Base-by-base conservation (phyloP, 495 filamentous ascomycete genomes). In the Penicillium arizonense region DNA sequence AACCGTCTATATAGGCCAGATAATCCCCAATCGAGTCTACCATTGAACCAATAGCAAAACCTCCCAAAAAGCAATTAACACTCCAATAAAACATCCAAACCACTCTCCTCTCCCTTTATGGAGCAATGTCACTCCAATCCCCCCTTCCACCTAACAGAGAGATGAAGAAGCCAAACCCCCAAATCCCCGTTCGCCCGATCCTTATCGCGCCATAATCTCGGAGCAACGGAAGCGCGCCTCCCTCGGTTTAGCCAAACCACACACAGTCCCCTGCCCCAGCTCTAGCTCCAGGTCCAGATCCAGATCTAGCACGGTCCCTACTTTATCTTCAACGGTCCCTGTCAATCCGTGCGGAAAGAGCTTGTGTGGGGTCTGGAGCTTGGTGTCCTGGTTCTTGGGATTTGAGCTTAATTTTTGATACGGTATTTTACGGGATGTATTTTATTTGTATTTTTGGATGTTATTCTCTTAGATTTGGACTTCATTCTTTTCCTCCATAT, bases 361-460 rank as follows among this genome's bases (percentile, higher is more conserved):
- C 63, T 66, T 52, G 48, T 55, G 63, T 66, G 63, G 63, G 61
- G 60, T 44, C 49, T 55, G 26, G 9, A 41, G 48, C 35, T 47
- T 34, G 10, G 2, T 34, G 23, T 44, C 39, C 32, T 51, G 20
- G 39, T 32, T 33, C 35, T 14, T 30, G 10, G 10, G 16, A 50
- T 42, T 41, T 50, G 28, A 50, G 48, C 48, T 50, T 50, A 50
- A 18, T 36, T 23, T 50, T 50, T 34, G 38, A 43, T 10, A 4
- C 10, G 14, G 39, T 61, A 53, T 42, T 33, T 33, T 39, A 23
- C 34, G 35, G 2, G 5, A 8, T 18, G 3, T 50, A 39, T 50
- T 42, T 42, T 43, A 42, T 28, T 35, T 32, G 38, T 42, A 50
- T 24, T 44, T 50, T 55, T 50, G 16, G 8, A 30, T 47, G 36